phyloP scores from a whole-genome alignment of 1,284 basidiomycete species.

The Wallemia mellicola region DNA sequence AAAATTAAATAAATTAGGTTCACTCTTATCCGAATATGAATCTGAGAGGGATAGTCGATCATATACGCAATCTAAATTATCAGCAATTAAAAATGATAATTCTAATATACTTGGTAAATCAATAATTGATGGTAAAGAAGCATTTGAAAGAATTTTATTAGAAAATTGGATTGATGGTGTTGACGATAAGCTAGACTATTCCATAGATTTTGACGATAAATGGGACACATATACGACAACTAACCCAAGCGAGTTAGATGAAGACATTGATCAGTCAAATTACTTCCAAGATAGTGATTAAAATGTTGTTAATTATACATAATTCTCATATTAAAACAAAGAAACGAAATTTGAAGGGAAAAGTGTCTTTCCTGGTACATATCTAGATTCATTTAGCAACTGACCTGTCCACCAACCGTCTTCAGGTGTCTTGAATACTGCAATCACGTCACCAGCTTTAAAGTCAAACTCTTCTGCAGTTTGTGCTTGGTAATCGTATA shows the following conservation, averaged over 20 bases:
- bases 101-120: not conserved
- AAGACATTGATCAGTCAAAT: not conserved
- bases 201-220: not conserved
- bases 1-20: not conserved
- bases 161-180: not conserved
- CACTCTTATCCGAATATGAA: not conserved
- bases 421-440: slow-evolving; percentile 63
- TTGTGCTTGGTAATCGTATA: slow-evolving; percentile 68
- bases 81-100: not conserved
- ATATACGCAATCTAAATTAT: not conserved
- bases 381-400: slow-evolving; percentile 50
- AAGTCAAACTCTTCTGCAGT: slow-evolving; percentile 74
- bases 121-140: not conserved
- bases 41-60: not conserved
- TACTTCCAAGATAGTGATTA: not conserved
- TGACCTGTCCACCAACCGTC: slow-evolving; percentile 82
- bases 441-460: slow-evolving; percentile 68
- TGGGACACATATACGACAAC: not conserved
- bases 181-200: not conserved
- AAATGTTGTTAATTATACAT: not conserved
- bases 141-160: not conserved
- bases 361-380: slow-evolving; percentile 44
- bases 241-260: not conserved
- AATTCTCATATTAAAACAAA: slow-evolving; percentile 17
- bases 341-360: slow-evolving; percentile 64